phyloP scores from a whole-genome alignment of 345 rosid genomes.

The Salix udensis region DNA sequence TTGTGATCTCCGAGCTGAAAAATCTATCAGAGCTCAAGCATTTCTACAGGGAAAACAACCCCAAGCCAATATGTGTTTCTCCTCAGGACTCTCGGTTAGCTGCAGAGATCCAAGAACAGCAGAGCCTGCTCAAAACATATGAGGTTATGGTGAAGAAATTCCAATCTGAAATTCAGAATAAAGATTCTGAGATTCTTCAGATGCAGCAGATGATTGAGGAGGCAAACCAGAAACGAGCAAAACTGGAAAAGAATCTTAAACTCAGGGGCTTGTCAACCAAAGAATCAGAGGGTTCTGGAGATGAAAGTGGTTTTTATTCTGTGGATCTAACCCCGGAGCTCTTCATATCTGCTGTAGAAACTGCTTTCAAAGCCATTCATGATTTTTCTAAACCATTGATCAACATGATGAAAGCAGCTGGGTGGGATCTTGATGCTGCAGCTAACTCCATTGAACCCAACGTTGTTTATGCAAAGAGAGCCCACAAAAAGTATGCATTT shows the following conservation, averaged over 20 bases:
- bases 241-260: conserved; percentile 78
- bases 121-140: conserved; percentile 74
- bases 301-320: conserved; percentile 39
- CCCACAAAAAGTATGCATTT: conserved; percentile 78
- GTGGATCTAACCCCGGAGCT: conserved; percentile 63
- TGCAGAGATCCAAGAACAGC: conserved; percentile 89
- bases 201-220: conserved; percentile 71
- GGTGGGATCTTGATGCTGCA: conserved; percentile 93
- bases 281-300: conserved; percentile 51
- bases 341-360: conserved; percentile 53
- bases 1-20: conserved; percentile 74
- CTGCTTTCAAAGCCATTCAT: conserved; percentile 69
- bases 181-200: conserved; percentile 75
- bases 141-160: conserved; percentile 90
- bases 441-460: conserved; percentile 66
- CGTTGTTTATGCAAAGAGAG: conserved; percentile 73
- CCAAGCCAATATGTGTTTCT: conserved; percentile 60
- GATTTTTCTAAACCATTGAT: conserved; percentile 79
- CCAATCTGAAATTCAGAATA: conserved; percentile 83
- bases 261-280: conserved; percentile 68
- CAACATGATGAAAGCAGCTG: conserved; percentile 92
- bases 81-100: conserved; percentile 88
- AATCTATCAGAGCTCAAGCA: conserved; percentile 75
- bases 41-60: conserved; percentile 66
- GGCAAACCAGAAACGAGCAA: conserved; percentile 62